Evolutionary conservation across 495 filamentous ascomycete species (phyloP).

Genomic region (Aspergillus steynii): DNA sequence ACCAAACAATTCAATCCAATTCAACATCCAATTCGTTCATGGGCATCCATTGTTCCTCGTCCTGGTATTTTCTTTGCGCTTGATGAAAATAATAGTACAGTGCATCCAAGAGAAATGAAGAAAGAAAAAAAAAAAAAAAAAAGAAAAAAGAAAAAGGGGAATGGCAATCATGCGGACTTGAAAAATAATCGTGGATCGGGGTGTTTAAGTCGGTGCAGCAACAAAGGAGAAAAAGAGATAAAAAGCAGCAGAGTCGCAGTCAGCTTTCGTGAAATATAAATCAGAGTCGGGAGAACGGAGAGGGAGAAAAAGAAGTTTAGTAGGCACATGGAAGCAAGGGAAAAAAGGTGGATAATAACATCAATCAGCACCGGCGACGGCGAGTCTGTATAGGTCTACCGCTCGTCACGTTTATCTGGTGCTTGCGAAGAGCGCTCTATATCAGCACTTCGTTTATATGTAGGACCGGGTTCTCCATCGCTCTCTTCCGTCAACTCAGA

Average conservation of each 20-base stretch:
- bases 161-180: not conserved
- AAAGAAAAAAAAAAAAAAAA: conserved; percentile 8
- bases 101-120: conserved; percentile 10
- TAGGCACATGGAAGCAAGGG: not conserved
- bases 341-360: not conserved
- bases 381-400: conserved; percentile 30
- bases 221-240: not conserved
- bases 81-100: conserved; percentile 39
- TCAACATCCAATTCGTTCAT: conserved; percentile 43
- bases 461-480: conserved; percentile 55
- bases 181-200: not conserved
- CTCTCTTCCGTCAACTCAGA: conserved; percentile 70
- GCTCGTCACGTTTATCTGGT: conserved; percentile 44
- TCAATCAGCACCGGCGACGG: conserved; percentile 9
- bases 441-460: conserved; percentile 32
- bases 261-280: not conserved
- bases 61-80: conserved; percentile 29
- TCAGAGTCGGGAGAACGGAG: not conserved
- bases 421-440: conserved; percentile 26
- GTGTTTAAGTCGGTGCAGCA: not conserved
- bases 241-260: not conserved
- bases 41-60: conserved; percentile 35
- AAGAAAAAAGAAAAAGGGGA: conserved; percentile 10
- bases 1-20: conserved; percentile 10
- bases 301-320: conserved; percentile 4